Evolutionary conservation across 2,329 filamentous ascomycete genomes (phyloP).

Genomic region (Thyridium curvatum): DNA sequence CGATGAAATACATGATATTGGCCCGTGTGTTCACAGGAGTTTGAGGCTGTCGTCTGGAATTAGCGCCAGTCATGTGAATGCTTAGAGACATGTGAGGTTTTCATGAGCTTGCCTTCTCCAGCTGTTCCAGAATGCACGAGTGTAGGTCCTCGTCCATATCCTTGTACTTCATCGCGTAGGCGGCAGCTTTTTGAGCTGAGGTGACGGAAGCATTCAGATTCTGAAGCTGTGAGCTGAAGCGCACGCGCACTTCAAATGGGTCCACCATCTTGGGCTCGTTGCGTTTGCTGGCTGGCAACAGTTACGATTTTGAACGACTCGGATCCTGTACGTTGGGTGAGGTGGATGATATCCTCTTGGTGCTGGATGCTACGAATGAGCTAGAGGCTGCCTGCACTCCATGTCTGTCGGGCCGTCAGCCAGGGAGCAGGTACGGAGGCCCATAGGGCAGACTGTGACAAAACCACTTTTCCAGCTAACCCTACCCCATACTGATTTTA

Average conservation of each 20-base stretch:
- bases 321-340: no score
- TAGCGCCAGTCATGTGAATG: constrained; percentile 1
- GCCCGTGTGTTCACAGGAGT: constrained; percentile 95
- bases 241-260: constrained; percentile 97
- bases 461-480: no score
- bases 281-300: no score
- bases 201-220: constrained; percentile 86
- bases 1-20: constrained; percentile 99
- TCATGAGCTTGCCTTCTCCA: constrained; percentile 62
- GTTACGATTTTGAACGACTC: not conserved
- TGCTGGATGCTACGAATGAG: no score
- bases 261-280: constrained; percentile 49
- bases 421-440: no score
- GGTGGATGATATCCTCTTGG: no score
- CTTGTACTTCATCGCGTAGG: constrained; percentile 88
- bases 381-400: no score
- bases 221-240: constrained; percentile 85
- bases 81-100: constrained; percentile 5
- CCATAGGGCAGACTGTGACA: no score
- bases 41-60: constrained; percentile 29
- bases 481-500: no score
- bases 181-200: constrained; percentile 84
- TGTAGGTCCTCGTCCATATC: constrained; percentile 97
- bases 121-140: constrained; percentile 92
- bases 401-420: no score